Percentiles rank a stretch among this genome's conserved stretches.
These are phyloP conservation scores for Porosira glacialis DNA, from an alignment of 352 stramenopile genomes.

Conservation along the genomic window DNA sequence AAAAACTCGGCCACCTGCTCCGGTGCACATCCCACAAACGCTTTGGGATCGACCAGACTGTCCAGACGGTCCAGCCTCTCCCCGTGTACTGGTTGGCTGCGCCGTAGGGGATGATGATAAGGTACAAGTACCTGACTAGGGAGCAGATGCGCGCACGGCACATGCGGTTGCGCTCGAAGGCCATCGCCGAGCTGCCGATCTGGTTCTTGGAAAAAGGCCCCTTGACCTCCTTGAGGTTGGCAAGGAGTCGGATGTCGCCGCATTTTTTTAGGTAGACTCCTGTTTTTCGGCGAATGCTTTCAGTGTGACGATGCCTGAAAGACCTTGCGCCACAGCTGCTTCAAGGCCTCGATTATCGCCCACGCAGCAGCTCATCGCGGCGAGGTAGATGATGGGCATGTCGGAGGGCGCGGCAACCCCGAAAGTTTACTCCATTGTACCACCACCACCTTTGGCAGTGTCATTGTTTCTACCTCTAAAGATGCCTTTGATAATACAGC, in stretches of 20 bases:
- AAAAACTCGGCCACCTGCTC: constrained; percentile 95
- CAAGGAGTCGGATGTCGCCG: constrained; percentile 96
- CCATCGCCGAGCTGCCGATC: constrained; percentile 98
- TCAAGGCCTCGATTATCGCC: constrained; percentile 95
- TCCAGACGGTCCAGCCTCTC: constrained; percentile 94
- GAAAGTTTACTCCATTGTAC: too few species aligned
- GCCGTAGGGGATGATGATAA: constrained; percentile 93
- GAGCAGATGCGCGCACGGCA: constrained; percentile 96
- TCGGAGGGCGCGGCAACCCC: constrained; percentile 91
- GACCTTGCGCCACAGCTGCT: constrained; percentile 95
- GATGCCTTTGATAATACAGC: too few species aligned
- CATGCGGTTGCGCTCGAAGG: constrained; percentile 99
- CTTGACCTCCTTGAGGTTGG: constrained; percentile 99
- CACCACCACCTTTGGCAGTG: too few species aligned
- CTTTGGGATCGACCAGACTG: constrained; percentile 90
- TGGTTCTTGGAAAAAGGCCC: constrained; percentile 83
- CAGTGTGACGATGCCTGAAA: constrained; percentile 93
- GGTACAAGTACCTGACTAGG: constrained; percentile 95
- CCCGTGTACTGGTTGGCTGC: constrained; percentile 92
- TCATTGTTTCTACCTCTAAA: too few species aligned
- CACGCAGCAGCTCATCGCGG: constrained; percentile 97
- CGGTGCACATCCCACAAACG: constrained; percentile 95
- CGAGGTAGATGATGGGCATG: constrained; percentile 98
- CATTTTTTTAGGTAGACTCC: constrained; percentile 99
- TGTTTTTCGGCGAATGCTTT: constrained; percentile 92